Base-by-base conservation (phyloP, 495 filamentous ascomycete genomes). In the Aspergillus campestris region DNA sequence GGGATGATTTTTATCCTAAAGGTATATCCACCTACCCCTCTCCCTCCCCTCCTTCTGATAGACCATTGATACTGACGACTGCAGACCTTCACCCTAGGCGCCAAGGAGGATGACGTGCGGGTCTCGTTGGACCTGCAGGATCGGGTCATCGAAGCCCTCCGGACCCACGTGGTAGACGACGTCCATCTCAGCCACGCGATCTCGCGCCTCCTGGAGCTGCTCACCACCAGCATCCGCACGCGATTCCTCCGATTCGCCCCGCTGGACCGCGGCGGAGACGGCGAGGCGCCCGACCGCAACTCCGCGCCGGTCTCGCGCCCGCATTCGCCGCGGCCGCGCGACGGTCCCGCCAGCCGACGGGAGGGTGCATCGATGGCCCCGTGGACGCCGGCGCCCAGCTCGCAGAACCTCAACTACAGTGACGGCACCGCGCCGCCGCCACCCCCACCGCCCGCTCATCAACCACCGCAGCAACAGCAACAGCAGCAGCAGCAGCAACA, bases 1-100 rank as follows among this genome's bases (percentile, higher is more conserved):
- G 90, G 87, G 15, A 89, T 90, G 55, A 95, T 96, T 75, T 95
- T 98, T 61, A 74, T 97, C 34, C 80, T 98, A 35, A 88, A 88
- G 57, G 74, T 75, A 31, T 13, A 13, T 8, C 11, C 15, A 12
- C 36, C 5, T 8, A 13, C 14, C 15, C 14, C 15, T 28, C 31
- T 4, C 12, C 30, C 14, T 2, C 14, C 11, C 27, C 9, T 9
- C 36, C 15, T 36, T 36, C 43, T 29, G 40, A 48, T n/a, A 15
- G 29, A 35, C 5, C 14, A 13, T 24, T 34, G 31, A 12, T 28
- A 13, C 44, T 66, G 33, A 58, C 49, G 12, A 8, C 30, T 29
- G 11, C 71, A 86, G 79, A 94, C 91, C 0, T 96, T 98, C 59
- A 92, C 89, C 6, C 76, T 97, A 2, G 92, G 92, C 14, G 91